These are phyloP conservation scores for Phanerochaete carnosa DNA, from an alignment of 768 basidiomycete species.

Conservation along the genomic window DNA sequence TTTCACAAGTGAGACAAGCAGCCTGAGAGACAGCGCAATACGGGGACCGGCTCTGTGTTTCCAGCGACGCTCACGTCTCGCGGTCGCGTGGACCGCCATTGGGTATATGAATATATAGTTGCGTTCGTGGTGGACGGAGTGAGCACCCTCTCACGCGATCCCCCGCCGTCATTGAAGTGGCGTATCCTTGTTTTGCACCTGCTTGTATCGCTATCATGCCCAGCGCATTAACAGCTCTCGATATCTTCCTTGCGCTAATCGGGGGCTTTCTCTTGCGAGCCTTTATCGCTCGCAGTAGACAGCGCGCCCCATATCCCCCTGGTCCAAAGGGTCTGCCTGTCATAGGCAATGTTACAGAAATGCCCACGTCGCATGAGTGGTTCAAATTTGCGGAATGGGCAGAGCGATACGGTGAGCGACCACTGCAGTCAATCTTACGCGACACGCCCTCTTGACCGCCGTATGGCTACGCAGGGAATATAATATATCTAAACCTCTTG, in stretches of 20 bases:
- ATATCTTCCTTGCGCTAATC: not conserved
- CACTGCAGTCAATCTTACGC: not conserved
- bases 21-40: no score
- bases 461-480: slow-evolving; percentile 23
- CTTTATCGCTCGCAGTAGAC: not conserved
- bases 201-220: not conserved
- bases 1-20: no score
- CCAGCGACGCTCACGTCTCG: no score
- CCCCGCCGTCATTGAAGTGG: no score
- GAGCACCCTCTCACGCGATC: no score
- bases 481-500: slow-evolving; percentile 26
- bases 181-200: no score
- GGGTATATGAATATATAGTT: no score
- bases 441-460: not conserved
- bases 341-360: slow-evolving; percentile 13
- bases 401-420: slow-evolving; percentile 13
- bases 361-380: slow-evolving; percentile 10
- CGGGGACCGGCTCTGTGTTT: no score
- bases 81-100: no score
- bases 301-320: slow-evolving; percentile 3
- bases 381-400: slow-evolving; percentile 6
- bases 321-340: slow-evolving; percentile 12
- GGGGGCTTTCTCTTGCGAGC: not conserved
- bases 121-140: no score
- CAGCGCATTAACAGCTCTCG: not conserved